Conservation (phyloP, 768 basidiomycete genomes). For the Serendipita sp. region DNA sequence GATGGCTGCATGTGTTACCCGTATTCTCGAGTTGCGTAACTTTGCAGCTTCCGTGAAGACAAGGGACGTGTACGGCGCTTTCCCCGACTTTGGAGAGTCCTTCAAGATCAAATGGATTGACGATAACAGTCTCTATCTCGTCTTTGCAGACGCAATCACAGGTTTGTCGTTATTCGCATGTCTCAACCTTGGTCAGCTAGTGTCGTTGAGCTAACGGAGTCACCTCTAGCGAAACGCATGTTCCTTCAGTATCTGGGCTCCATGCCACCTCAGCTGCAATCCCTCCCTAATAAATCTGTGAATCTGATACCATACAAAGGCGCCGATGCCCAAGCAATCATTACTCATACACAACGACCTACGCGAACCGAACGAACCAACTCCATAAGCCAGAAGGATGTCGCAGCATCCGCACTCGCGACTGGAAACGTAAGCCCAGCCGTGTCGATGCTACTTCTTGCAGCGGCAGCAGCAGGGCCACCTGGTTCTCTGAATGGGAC, state of each 20-base stretch:
- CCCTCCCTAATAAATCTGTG: conserved; percentile 36
- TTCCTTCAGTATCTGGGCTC: conserved; percentile 81
- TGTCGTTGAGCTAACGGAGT: not conserved
- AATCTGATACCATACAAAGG: conserved; percentile 86
- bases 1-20: conserved; percentile 76
- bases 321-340: conserved; percentile 74
- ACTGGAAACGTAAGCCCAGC: conserved; percentile 20
- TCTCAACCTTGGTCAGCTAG: conserved; percentile 6
- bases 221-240: conserved; percentile 67
- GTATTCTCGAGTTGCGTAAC: conserved; percentile 78
- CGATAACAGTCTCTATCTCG: conserved; percentile 87
- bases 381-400: conserved; percentile 35
- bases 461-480: not conserved
- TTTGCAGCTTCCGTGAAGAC: conserved; percentile 96
- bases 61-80: conserved; percentile 83
- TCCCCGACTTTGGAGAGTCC: conserved; percentile 68
- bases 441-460: conserved; percentile 1
- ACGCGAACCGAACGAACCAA: not conserved
- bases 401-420: conserved; percentile 49
- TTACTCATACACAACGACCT: conserved; percentile 42
- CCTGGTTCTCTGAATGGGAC: not conserved
- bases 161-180: conserved; percentile 41
- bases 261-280: conserved; percentile 51
- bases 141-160: conserved; percentile 76
- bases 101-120: conserved; percentile 99